Evolutionary conservation across 805 yeast genomes (phyloP).

Genomic region (Myxozyma monticola): DNA sequence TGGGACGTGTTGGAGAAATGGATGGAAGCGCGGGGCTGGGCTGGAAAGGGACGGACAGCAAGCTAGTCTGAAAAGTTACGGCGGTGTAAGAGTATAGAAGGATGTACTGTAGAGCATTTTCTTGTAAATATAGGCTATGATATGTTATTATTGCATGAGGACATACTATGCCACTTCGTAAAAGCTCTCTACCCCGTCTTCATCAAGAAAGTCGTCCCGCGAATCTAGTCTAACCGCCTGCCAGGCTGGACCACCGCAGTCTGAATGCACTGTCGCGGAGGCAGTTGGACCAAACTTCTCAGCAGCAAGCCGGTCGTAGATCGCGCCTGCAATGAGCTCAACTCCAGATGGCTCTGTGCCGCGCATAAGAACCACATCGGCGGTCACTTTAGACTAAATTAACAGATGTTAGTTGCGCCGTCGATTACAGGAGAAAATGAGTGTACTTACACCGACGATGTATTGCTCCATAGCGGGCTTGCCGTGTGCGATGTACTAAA

Average conservation of each 20-base stretch:
- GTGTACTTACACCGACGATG: slow-evolving; percentile 39
- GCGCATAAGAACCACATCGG: slow-evolving; percentile 73
- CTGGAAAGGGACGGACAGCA: slow-evolving; percentile 3
- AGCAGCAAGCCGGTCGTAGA: slow-evolving; percentile 39
- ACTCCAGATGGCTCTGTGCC: slow-evolving; percentile 66
- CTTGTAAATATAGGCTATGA: background rate
- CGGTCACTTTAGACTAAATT: slow-evolving; percentile 57
- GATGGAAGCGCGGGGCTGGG: slow-evolving; percentile 66
- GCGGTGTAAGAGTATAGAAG: too few relatives aligned
- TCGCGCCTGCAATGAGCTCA: slow-evolving; percentile 63
- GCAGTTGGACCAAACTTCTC: slow-evolving; percentile 1
- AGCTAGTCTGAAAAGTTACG: background rate
- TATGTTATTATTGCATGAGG: too few relatives aligned
- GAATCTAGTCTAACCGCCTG: background rate
- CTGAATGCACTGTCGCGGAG: background rate
- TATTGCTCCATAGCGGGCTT: slow-evolving; percentile 68
- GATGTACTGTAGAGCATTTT: too few relatives aligned
- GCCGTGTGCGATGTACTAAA: slow-evolving; percentile 53
- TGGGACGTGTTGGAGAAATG: slow-evolving; percentile 83
- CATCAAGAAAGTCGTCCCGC: slow-evolving; percentile 13
- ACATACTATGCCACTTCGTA: slow-evolving; percentile 25
- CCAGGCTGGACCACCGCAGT: slow-evolving; percentile 3
- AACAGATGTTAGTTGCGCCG: too few relatives aligned
- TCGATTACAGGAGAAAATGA: too few relatives aligned
- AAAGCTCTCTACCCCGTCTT: slow-evolving; percentile 15